A percentile compares a stretch with the other conserved stretches of the same genome.
Conservation (phyloP, 371 early-diverging fungal genomes). For the Apophysomyces variabilis region DNA sequence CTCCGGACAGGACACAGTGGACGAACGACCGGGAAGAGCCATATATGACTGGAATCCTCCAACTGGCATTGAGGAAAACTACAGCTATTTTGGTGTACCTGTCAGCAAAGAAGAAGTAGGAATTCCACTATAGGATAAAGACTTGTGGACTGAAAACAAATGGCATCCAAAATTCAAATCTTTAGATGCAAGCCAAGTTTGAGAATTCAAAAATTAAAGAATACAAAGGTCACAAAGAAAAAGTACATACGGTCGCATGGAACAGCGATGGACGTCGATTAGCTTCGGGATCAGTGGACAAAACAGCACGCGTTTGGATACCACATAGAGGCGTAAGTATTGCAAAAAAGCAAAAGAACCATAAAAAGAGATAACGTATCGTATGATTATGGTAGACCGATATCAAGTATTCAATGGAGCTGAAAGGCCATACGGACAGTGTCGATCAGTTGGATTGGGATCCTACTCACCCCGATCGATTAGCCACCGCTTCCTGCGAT, state of each 20-base stretch:
- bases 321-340: conserved; percentile 62
- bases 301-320: conserved; percentile 71
- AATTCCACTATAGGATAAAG: neutral
- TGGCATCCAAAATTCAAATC: too few species aligned
- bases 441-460: conserved; percentile 88
- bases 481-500: conserved; percentile 88
- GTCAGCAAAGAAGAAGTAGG: conserved; percentile 38
- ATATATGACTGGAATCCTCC: conserved; percentile 51
- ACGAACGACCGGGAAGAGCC: conserved; percentile 22
- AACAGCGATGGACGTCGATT: conserved; percentile 67
- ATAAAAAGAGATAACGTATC: neutral
- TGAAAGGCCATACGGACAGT: conserved; percentile 85
- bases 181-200: conserved; percentile 42
- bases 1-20: neutral
- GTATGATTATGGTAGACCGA: conserved; percentile 50
- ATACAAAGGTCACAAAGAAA: conserved; percentile 62
- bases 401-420: conserved; percentile 62
- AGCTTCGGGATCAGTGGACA: conserved; percentile 73
- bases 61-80: conserved; percentile 34
- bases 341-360: too few species aligned
- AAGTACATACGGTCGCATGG: conserved; percentile 72
- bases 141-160: too few species aligned
- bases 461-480: conserved; percentile 73
- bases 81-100: conserved; percentile 32
- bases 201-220: conserved; percentile 45